Percentiles rank a stretch among this genome's conserved stretches.
Conservation (phyloP, 768 basidiomycete genomes). For the Russula brevipes region DNA sequence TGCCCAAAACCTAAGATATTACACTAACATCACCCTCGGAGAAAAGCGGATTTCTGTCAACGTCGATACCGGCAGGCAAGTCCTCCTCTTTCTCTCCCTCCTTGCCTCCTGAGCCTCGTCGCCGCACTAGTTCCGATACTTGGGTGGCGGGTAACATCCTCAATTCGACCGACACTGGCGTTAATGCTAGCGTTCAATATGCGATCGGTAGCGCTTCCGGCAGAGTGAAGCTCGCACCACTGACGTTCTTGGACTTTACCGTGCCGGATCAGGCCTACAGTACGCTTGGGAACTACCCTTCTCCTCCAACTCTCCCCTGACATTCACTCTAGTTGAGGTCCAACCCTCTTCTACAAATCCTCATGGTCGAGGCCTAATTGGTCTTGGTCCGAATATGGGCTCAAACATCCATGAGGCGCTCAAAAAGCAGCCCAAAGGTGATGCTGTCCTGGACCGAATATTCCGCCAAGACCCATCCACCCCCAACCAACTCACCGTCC, state of each 20-base stretch:
- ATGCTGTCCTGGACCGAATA: conserved; percentile 57
- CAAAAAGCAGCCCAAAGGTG: conserved; percentile 37
- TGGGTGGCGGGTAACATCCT: conserved; percentile 49
- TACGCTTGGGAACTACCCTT: conserved; percentile 30
- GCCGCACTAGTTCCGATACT: conserved; percentile 53
- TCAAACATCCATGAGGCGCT: conserved; percentile 42
- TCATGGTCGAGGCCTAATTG: conserved; percentile 41
- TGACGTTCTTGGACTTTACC: conserved; percentile 43
- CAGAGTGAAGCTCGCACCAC: conserved; percentile 39
- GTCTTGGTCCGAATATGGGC: conserved; percentile 58
- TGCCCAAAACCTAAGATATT: conserved; percentile 34
- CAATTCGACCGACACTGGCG: conserved; percentile 37
- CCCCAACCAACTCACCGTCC: conserved; percentile 57
- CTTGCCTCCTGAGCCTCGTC: not conserved
- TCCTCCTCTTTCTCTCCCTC: not conserved
- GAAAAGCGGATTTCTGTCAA: conserved; percentile 32
- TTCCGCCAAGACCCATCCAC: conserved; percentile 55
- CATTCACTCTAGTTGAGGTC: conserved; percentile 38
- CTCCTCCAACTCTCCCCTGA: not conserved
- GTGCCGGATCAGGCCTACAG: conserved; percentile 45
- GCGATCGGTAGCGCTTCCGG: conserved; percentile 50
- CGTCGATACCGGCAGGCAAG: conserved; percentile 46
- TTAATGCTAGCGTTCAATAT: conserved; percentile 42
- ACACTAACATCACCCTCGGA: conserved; percentile 39
- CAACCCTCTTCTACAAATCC: conserved; percentile 31